phyloP scores from a whole-genome alignment of 2,329 filamentous ascomycete genomes.

The Magnaporthiopsis poae region DNA sequence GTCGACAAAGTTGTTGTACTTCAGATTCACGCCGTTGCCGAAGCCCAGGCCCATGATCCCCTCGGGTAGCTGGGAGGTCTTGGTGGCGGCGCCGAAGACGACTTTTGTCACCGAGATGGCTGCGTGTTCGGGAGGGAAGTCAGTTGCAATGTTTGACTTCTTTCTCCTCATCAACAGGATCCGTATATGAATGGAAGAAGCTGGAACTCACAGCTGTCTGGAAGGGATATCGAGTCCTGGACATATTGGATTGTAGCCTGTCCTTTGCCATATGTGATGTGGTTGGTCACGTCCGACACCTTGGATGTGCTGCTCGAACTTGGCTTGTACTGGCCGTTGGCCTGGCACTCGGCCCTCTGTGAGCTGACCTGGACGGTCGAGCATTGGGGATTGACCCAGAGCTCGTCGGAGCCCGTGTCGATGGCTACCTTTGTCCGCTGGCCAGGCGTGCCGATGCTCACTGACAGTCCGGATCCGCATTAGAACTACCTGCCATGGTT shows the following conservation, averaged over 20 bases:
- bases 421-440: slow-evolving; percentile 38
- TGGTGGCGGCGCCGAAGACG: slow-evolving; percentile 22
- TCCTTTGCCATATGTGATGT: slow-evolving; percentile 23
- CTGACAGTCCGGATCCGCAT: slow-evolving; percentile 13
- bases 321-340: slow-evolving; percentile 28
- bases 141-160: neutral
- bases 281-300: slow-evolving; percentile 11
- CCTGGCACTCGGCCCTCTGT: slow-evolving; percentile 26
- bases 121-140: slow-evolving; percentile 1
- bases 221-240: slow-evolving; percentile 21
- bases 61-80: slow-evolving; percentile 20
- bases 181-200: neutral
- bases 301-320: slow-evolving; percentile 16
- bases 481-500: neutral
- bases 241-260: slow-evolving; percentile 20
- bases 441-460: slow-evolving; percentile 38
- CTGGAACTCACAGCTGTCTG: slow-evolving; percentile 17
- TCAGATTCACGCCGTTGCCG: slow-evolving; percentile 19
- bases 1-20: slow-evolving; percentile 22
- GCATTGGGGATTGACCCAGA: slow-evolving; percentile 50
- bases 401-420: slow-evolving; percentile 45
- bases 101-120: slow-evolving; percentile 18
- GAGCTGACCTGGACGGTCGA: slow-evolving; percentile 30
- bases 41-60: slow-evolving; percentile 25
- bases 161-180: no score